Conservation (phyloP, 1,284 basidiomycete species). For the Rhodofomes roseus region DNA sequence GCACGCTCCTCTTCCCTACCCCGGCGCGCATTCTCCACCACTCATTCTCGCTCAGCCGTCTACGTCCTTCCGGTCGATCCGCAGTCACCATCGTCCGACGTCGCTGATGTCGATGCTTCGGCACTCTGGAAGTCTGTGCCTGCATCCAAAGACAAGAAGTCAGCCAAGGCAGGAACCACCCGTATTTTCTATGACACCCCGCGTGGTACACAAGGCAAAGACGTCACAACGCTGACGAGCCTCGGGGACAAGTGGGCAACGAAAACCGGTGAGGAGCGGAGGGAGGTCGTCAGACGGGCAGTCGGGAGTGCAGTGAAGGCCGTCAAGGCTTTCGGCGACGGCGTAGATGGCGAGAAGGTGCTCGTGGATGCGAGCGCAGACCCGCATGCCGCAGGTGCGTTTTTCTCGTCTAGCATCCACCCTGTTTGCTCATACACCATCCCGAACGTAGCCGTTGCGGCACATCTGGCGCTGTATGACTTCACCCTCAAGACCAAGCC, state of each 20-base stretch:
- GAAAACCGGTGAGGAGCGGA: constrained; percentile 46
- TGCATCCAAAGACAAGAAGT: constrained; percentile 31
- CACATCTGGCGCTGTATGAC: constrained; percentile 69
- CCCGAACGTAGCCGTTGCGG: constrained; percentile 60
- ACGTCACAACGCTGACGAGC: constrained; percentile 55
- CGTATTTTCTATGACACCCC: constrained; percentile 60
- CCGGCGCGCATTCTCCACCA: not conserved
- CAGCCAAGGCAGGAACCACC: constrained; percentile 58
- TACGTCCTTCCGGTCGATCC: constrained; percentile 44
- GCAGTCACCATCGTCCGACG: constrained; percentile 23
- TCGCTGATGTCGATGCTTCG: constrained; percentile 29
- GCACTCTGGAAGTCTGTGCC: constrained; percentile 41
- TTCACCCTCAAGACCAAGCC: constrained; percentile 75
- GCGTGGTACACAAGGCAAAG: constrained; percentile 25
- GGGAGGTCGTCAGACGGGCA: constrained; percentile 64
- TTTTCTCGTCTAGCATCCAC: not conserved
- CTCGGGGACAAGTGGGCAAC: constrained; percentile 56
- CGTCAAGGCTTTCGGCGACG: constrained; percentile 53
- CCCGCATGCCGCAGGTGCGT: constrained; percentile 67
- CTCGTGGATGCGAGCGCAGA: constrained; percentile 60
- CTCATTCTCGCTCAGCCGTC: constrained; percentile 26
- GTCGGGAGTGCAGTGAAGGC: constrained; percentile 67
- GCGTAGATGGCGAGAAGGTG: constrained; percentile 46
- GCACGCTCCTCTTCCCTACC: not conserved
- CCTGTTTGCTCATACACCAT: not conserved